Percentiles rank a stretch among this genome's conserved stretches.
Evolutionary conservation across 208 protist species (phyloP).

Genomic region (Balamuthia mandrillaris): DNA sequence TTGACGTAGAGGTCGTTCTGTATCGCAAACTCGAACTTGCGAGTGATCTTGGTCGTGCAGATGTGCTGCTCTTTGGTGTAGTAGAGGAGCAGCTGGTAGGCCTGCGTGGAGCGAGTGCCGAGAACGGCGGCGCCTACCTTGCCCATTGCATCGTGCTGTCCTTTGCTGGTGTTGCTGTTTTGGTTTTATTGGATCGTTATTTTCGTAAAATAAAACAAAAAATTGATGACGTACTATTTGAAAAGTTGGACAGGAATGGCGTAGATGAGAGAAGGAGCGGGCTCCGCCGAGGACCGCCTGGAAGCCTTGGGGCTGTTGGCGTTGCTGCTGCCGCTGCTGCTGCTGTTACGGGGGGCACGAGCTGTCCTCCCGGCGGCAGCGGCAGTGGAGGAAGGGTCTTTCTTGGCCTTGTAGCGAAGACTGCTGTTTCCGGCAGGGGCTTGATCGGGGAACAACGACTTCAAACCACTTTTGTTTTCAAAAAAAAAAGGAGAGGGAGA

Average conservation of each 20-base stretch:
- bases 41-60: background rate
- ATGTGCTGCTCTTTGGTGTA: conserved; percentile 33
- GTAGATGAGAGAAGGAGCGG: background rate
- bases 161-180: background rate
- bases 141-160: conserved; percentile 6
- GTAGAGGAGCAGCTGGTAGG: conserved; percentile 17
- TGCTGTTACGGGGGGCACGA: no score
- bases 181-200: background rate
- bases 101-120: background rate
- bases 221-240: background rate
- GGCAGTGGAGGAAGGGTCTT: background rate
- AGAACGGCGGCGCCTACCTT: conserved; percentile 22
- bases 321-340: no score
- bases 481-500: background rate
- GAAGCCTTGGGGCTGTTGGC: no score
- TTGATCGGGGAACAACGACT: background rate
- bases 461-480: background rate
- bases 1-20: conserved; percentile 28
- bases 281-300: background rate
- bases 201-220: background rate
- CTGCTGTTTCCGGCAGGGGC: background rate
- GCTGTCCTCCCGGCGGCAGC: background rate
- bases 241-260: conserved; percentile 21
- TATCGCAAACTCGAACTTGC: conserved; percentile 16
- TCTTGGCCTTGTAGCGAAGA: background rate